These are phyloP conservation scores for Sugiyamaella neomexicana DNA, from an alignment of 1,139 yeast genomes.

Conservation along the genomic window DNA sequence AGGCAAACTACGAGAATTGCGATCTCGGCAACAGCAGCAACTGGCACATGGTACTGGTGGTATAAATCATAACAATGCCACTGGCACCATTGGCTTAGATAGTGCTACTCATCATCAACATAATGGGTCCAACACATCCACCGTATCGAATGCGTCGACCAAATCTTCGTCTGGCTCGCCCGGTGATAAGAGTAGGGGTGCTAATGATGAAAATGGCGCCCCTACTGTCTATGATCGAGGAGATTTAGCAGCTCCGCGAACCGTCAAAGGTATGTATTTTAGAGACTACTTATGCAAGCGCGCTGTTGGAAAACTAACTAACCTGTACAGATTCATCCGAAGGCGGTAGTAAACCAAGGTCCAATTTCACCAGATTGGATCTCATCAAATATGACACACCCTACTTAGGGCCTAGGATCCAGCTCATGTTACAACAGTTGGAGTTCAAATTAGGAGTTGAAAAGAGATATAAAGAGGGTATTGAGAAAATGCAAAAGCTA, in stretches of 20 bases:
- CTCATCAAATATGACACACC: slow-evolving; percentile 91
- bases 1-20: slow-evolving; percentile 68
- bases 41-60: slow-evolving; percentile 17
- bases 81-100: not conserved
- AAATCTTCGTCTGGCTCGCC: slow-evolving; percentile 15
- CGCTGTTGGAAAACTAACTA: not conserved
- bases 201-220: not conserved
- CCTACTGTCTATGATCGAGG: not conserved
- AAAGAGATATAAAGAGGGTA: slow-evolving; percentile 88
- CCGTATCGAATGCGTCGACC: slow-evolving; percentile 18
- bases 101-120: slow-evolving; percentile 18
- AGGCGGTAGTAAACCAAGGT: slow-evolving; percentile 22
- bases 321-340: not conserved
- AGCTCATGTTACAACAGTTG: slow-evolving; percentile 89
- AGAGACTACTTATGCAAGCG: not conserved
- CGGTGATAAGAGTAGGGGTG: slow-evolving; percentile 1
- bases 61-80: slow-evolving; percentile 11
- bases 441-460: slow-evolving; percentile 93
- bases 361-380: slow-evolving; percentile 53
- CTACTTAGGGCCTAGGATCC: slow-evolving; percentile 91
- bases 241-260: slow-evolving; percentile 21
- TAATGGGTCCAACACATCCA: slow-evolving; percentile 22
- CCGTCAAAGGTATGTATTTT: slow-evolving; percentile 24
- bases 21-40: slow-evolving; percentile 39
- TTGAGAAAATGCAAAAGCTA: slow-evolving; percentile 80